Evolutionary conservation across 306 rosid species (phyloP).

Genomic region (Luffa aegyptiaca): DNA sequence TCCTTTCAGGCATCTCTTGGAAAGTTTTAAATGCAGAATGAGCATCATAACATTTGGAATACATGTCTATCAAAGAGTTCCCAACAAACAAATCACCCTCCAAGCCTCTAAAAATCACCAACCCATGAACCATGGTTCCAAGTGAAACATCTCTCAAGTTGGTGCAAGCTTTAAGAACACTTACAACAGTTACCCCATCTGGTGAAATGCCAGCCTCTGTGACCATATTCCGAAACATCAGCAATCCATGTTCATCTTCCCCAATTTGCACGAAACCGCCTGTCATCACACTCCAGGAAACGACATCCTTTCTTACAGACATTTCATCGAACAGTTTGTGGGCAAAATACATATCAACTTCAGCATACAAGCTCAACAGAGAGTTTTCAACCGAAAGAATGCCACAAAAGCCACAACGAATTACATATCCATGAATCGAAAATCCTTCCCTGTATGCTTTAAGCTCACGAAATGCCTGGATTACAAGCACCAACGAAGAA

Average conservation of each 20-base stretch:
- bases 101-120: slow-evolving; percentile 35
- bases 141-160: slow-evolving; percentile 10
- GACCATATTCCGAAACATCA: slow-evolving; percentile 22
- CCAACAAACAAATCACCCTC: slow-evolving; percentile 27
- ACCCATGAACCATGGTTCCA: slow-evolving; percentile 28
- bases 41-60: slow-evolving; percentile 26
- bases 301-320: slow-evolving; percentile 21
- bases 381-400: slow-evolving; percentile 27
- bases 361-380: slow-evolving; percentile 21
- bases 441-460: slow-evolving; percentile 10
- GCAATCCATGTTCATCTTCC: slow-evolving; percentile 23
- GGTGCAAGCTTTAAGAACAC: slow-evolving; percentile 37
- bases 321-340: slow-evolving; percentile 37
- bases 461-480: slow-evolving; percentile 29
- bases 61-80: slow-evolving; percentile 41
- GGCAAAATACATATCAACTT: slow-evolving; percentile 16
- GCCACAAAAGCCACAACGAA: slow-evolving; percentile 15
- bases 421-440: slow-evolving; percentile 23
- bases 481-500: slow-evolving; percentile 34
- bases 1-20: slow-evolving; percentile 21
- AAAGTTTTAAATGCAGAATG: slow-evolving; percentile 24
- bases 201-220: slow-evolving; percentile 21
- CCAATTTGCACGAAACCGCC: slow-evolving; percentile 24
- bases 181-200: slow-evolving; percentile 31
- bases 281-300: slow-evolving; percentile 41